phyloP scores from a whole-genome alignment of 1,284 basidiomycete species.

The Papiliotrema nemorosa region DNA sequence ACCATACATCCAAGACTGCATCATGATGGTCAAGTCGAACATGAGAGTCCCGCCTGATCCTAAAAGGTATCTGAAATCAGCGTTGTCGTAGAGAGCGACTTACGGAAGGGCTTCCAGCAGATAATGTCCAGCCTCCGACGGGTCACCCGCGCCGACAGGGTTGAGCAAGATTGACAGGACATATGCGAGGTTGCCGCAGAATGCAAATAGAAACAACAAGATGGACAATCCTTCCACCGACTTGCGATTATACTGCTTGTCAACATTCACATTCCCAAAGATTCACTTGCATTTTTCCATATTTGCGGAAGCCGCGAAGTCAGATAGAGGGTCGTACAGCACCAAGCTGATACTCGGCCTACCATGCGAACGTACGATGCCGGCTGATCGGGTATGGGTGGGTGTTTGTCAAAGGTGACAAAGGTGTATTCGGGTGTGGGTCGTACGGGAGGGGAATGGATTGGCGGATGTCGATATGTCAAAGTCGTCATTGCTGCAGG shows the following conservation, averaged over 20 bases:
- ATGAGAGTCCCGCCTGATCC: conserved; percentile 83
- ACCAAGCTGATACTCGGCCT: conserved; percentile 86
- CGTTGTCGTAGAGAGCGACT: conserved; percentile 9
- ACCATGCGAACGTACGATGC: conserved; percentile 56
- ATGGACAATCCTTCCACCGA: conserved; percentile 94
- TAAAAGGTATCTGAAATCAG: conserved; percentile 64
- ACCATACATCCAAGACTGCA: conserved; percentile 59
- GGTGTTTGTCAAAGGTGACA: conserved; percentile 6
- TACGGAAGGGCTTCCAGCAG: conserved; percentile 46
- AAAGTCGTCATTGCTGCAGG: background rate
- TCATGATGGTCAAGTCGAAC: conserved; percentile 82
- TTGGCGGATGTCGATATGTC: background rate
- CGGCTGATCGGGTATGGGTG: conserved; percentile 14
- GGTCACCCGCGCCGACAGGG: conserved; percentile 31
- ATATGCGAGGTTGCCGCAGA: conserved; percentile 85
- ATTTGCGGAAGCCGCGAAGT: conserved; percentile 90
- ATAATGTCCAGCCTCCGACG: conserved; percentile 33
- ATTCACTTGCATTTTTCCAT: conserved; percentile 81
- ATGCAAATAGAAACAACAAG: conserved; percentile 84
- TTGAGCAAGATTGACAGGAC: conserved; percentile 70
- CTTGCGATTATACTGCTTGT: conserved; percentile 71
- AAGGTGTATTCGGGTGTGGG: no score
- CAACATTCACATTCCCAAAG: background rate
- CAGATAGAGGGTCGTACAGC: conserved; percentile 83
- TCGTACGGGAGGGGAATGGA: background rate